Evolutionary conservation across 1,139 yeast species (phyloP).

Genomic region (Candida gigantensis): DNA sequence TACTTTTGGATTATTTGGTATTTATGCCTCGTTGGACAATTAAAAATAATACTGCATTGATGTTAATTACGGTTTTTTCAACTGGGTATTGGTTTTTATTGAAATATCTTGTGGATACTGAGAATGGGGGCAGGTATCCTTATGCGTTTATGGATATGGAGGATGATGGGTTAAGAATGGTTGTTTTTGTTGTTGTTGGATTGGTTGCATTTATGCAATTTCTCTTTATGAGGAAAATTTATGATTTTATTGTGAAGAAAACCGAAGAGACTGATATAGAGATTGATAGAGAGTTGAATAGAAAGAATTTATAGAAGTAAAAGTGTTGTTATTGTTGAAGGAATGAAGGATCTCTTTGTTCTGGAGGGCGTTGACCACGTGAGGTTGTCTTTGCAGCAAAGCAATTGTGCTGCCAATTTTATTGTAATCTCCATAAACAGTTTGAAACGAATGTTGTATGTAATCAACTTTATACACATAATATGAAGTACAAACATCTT

Average conservation of each 20-base stretch:
- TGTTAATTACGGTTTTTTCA: slow-evolving; percentile 40
- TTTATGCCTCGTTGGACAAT: slow-evolving; percentile 53
- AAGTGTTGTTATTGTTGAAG: background rate
- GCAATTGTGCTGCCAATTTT: too few relatives aligned
- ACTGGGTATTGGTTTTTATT: slow-evolving; percentile 56
- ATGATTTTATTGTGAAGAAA: slow-evolving; percentile 23
- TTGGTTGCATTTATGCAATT: slow-evolving; percentile 43
- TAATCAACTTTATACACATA: too few relatives aligned
- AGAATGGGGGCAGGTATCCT: slow-evolving; percentile 56
- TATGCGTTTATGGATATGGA: slow-evolving; percentile 65
- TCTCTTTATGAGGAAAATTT: slow-evolving; percentile 28
- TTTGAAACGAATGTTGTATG: too few relatives aligned
- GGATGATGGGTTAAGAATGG: slow-evolving; percentile 38
- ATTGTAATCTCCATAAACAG: too few relatives aligned
- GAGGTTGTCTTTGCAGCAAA: too few relatives aligned
- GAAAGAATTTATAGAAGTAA: slow-evolving; percentile 12
- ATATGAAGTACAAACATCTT: too few relatives aligned
- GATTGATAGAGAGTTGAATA: slow-evolving; percentile 17
- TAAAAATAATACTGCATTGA: slow-evolving; percentile 39
- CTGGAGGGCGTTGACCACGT: too few relatives aligned
- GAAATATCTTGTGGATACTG: slow-evolving; percentile 46
- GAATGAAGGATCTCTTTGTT: background rate
- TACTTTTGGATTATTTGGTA: slow-evolving; percentile 54
- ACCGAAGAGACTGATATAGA: slow-evolving; percentile 19
- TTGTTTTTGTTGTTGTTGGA: slow-evolving; percentile 54